phyloP scores from a whole-genome alignment of 2,329 filamentous ascomycete species.

The Hypoxylon sp. region DNA sequence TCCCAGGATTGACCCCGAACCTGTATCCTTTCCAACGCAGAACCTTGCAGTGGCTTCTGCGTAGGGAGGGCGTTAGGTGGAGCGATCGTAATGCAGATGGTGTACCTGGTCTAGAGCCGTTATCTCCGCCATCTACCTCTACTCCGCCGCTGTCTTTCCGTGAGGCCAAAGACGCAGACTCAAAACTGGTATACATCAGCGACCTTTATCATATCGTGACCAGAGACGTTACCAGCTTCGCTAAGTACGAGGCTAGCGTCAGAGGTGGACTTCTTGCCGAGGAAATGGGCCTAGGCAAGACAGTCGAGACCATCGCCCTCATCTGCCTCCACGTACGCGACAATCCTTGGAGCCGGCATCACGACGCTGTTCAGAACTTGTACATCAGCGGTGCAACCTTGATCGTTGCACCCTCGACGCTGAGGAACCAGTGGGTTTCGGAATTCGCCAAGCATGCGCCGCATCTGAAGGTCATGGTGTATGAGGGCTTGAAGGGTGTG shows the following conservation, averaged over 20 bases:
- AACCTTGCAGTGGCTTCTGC: constrained; percentile 74
- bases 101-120: constrained; percentile 40
- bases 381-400: constrained; percentile 63
- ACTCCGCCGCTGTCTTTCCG: constrained; percentile 55
- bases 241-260: constrained; percentile 50
- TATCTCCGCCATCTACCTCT: constrained; percentile 23
- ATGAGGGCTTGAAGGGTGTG: constrained; percentile 57
- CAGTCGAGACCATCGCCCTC: constrained; percentile 75
- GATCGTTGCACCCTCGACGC: constrained; percentile 65
- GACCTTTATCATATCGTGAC: constrained; percentile 68
- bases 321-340: constrained; percentile 67
- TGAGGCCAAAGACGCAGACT: constrained; percentile 54
- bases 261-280: constrained; percentile 75
- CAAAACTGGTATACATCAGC: constrained; percentile 54
- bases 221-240: constrained; percentile 56
- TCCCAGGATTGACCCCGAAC: constrained; percentile 56
- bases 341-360: constrained; percentile 33
- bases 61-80: constrained; percentile 69
- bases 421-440: constrained; percentile 67
- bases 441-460: constrained; percentile 68
- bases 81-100: constrained; percentile 23
- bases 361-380: constrained; percentile 54
- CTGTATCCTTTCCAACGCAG: constrained; percentile 78
- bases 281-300: constrained; percentile 87
- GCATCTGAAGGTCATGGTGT: constrained; percentile 61